These are phyloP conservation scores for Metroxylon sagu DNA, from an alignment of 176 grass and related monocot genomes.

Conservation along the genomic window DNA sequence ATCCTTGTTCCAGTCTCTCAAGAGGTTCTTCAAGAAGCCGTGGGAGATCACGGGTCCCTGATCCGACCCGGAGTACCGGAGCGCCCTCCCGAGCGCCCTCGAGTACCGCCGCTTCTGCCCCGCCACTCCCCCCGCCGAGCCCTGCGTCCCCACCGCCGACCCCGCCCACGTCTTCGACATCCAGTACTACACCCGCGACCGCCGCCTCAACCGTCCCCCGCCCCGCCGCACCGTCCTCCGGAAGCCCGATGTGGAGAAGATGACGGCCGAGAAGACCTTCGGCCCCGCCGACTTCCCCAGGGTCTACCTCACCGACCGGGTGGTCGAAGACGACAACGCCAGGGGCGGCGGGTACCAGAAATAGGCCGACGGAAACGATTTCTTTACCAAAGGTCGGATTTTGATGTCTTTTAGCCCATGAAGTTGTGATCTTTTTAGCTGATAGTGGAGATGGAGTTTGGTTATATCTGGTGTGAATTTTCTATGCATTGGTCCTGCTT, in stretches of 20 bases:
- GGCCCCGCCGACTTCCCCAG: constrained; percentile 56
- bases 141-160: constrained; percentile 58
- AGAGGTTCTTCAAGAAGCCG: constrained; percentile 84
- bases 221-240: constrained; percentile 64
- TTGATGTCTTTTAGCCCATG: too few relatives aligned
- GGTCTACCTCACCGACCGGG: constrained; percentile 41
- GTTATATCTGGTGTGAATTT: too few relatives aligned
- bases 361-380: constrained; percentile 19
- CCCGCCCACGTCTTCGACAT: constrained; percentile 84
- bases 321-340: constrained; percentile 65
- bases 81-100: constrained; percentile 36
- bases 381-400: too few relatives aligned
- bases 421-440: too few relatives aligned
- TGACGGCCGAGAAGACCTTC: constrained; percentile 85
- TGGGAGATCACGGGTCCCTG: constrained; percentile 98
- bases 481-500: too few relatives aligned
- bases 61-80: constrained; percentile 67
- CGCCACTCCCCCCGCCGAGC: constrained; percentile 33
- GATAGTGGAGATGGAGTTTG: too few relatives aligned
- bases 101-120: constrained; percentile 71
- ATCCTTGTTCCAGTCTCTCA: constrained; percentile 58
- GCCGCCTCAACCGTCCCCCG: constrained; percentile 60
- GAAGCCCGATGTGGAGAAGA: constrained; percentile 65
- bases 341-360: constrained; percentile 70
- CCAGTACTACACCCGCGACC: constrained; percentile 78